phyloP scores from a whole-genome alignment of 164 flowering plant species.

The Kingdonia uniflora region DNA sequence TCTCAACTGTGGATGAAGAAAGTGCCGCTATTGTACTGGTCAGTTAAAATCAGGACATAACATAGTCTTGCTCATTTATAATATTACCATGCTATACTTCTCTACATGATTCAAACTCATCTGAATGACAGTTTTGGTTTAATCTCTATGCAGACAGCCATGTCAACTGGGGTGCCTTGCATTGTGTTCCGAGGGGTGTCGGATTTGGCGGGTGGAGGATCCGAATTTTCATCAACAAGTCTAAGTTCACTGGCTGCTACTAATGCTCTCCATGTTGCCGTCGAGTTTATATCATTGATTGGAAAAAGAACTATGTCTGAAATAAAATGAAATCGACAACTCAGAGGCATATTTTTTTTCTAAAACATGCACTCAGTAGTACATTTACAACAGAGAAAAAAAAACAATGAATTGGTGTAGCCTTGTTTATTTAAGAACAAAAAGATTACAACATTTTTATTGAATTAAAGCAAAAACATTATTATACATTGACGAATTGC shows the following conservation, averaged over 20 bases:
- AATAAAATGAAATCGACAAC: too few species aligned
- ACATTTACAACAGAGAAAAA: too few species aligned
- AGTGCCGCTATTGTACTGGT: slow-evolving; percentile 43
- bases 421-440: too few species aligned
- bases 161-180: slow-evolving; percentile 29
- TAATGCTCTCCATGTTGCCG: slow-evolving; percentile 36
- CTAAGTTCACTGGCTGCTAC: slow-evolving; percentile 30
- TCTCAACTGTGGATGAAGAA: slow-evolving; percentile 48
- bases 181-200: slow-evolving; percentile 46
- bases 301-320: neutral
- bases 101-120: neutral
- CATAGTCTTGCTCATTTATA: too few species aligned
- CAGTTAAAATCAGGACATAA: neutral
- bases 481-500: neutral
- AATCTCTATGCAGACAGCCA: slow-evolving; percentile 24
- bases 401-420: too few species aligned
- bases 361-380: too few species aligned
- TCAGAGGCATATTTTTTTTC: too few species aligned
- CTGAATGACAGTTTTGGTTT: too few species aligned
- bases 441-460: too few species aligned
- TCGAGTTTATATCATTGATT: slow-evolving; percentile 24
- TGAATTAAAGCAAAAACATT: too few species aligned
- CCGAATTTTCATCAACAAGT: slow-evolving; percentile 12
- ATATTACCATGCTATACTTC: too few species aligned
- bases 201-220: slow-evolving; percentile 41